Percentiles rank a stretch among this genome's conserved stretches.
These are phyloP conservation scores for Meyerozyma sp. DNA, from an alignment of 1,139 yeast genomes.

Conservation along the genomic window DNA sequence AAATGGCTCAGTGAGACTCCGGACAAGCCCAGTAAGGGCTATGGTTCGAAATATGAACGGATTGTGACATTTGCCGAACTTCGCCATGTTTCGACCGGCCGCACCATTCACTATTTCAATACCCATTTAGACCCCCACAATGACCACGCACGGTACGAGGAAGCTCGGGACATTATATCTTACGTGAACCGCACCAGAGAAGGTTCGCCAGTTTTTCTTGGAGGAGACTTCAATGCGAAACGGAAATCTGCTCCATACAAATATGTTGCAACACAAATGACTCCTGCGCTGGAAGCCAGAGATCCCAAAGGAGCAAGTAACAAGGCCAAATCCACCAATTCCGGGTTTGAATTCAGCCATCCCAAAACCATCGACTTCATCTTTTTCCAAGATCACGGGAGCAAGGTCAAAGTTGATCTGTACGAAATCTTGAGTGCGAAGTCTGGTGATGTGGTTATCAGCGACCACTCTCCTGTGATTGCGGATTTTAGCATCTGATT, in stretches of 20 bases:
- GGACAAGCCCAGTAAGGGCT: not conserved
- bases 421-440: not conserved
- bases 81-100: not conserved
- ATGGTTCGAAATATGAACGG: not conserved
- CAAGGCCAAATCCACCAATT: not conserved
- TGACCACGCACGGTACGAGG: not conserved
- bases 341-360: not conserved
- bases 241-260: constrained; percentile 2
- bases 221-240: constrained; percentile 6
- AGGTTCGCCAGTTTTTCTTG: constrained; percentile 3
- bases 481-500: not conserved
- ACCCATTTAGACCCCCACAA: not conserved
- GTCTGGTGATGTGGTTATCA: not conserved
- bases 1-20: constrained; percentile 3
- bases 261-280: constrained; percentile 3
- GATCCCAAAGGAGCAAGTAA: not conserved
- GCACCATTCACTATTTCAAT: not conserved
- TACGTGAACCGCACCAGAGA: not conserved
- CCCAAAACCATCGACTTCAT: constrained; percentile 1
- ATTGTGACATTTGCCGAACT: not conserved
- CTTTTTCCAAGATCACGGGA: not conserved
- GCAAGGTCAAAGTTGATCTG: not conserved
- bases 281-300: not conserved
- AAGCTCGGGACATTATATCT: not conserved
- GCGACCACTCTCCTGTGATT: not conserved